Evolutionary conservation across 148 eudicot genomes (phyloP).

Genomic region (Rhododendron ovatum): DNA sequence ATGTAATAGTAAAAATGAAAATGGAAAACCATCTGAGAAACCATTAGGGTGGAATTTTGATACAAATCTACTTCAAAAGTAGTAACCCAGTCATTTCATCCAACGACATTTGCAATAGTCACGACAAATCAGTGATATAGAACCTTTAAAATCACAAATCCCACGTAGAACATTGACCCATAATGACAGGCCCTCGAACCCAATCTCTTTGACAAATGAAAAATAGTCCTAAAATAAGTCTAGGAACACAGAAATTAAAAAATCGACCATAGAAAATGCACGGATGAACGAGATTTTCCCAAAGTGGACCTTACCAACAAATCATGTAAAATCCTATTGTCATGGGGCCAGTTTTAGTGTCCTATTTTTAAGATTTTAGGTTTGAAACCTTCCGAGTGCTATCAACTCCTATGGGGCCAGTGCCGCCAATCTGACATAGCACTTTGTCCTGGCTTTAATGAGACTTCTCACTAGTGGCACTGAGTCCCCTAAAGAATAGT

Average conservation of each 20-base stretch:
- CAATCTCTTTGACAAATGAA: not conserved
- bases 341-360: not conserved
- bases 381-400: no score
- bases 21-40: not conserved
- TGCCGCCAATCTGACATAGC: no score
- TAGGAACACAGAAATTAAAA: not conserved
- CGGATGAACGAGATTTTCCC: not conserved
- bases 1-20: no score
- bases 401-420: no score
- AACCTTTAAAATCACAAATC: not conserved
- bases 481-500: no score
- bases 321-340: not conserved
- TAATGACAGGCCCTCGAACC: not conserved
- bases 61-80: not conserved
- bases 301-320: not conserved
- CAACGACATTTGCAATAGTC: not conserved
- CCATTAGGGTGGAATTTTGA: not conserved
- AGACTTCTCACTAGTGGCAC: no score
- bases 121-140: not conserved
- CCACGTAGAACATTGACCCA: not conserved
- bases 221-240: not conserved
- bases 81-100: not conserved
- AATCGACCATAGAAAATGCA: not conserved
- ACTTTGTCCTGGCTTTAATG: no score
- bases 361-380: not conserved